These are phyloP conservation scores for Lantana camara DNA, from an alignment of 257 asterid genomes.

Conservation along the genomic window DNA sequence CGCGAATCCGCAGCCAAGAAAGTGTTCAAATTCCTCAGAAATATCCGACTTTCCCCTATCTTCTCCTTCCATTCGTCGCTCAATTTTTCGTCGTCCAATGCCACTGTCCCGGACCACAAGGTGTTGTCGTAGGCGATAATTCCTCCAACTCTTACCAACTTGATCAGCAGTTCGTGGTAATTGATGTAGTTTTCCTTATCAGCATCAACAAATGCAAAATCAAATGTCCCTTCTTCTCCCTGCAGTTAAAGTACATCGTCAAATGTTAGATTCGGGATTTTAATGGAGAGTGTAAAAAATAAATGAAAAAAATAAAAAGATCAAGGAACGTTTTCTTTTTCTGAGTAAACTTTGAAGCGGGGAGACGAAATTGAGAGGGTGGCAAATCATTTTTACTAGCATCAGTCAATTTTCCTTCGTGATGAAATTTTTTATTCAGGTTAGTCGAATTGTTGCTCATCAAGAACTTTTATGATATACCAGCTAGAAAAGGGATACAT, in stretches of 20 bases:
- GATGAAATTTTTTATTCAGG: no score
- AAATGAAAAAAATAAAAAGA: neutral
- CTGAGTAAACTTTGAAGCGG: no score
- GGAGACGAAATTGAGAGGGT: no score
- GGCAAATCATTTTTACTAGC: neutral
- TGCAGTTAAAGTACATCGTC: no score
- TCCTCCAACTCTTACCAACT: conserved; percentile 61
- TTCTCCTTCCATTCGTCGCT: conserved; percentile 34
- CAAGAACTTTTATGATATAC: no score
- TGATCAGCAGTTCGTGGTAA: conserved; percentile 55
- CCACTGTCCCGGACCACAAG: conserved; percentile 60
- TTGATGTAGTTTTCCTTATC: conserved; percentile 63
- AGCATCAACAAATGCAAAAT: conserved; percentile 73
- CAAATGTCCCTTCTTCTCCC: no score
- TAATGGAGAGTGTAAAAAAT: neutral
- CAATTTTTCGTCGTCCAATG: conserved; percentile 47
- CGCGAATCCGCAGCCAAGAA: conserved; percentile 55
- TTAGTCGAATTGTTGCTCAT: no score
- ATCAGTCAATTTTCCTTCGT: neutral
- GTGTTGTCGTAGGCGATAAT: conserved; percentile 69
- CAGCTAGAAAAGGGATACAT: no score
- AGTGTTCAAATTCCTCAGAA: conserved; percentile 48
- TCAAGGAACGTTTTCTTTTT: no score
- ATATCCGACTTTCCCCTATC: no score
- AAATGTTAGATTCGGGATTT: no score